Base-by-base conservation (phyloP, 441 rosid species). In the Kokia cookei region DNA sequence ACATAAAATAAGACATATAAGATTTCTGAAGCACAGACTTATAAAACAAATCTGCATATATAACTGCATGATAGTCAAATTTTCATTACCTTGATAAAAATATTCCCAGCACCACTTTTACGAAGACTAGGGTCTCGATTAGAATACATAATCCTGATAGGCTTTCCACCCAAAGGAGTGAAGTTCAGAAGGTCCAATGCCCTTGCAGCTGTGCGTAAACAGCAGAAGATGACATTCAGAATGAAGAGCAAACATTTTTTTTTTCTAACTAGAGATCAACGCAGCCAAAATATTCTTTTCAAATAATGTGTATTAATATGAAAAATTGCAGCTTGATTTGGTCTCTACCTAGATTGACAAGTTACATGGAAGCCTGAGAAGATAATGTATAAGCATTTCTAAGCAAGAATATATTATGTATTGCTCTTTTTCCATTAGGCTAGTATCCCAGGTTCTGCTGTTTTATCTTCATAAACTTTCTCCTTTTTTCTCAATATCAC, bases 91-190 rank as follows among this genome's bases (percentile, higher is more conserved):
- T 90, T 92, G 76, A 93, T 92, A 74, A 86, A 92, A 26, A 93
- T 91, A 80, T 93, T 92, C 48, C 97, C 96, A 8, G 92, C 68
- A 17, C 97, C 98, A 85, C 98, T 92, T 80, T 85, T 86, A 42
- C 97, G 92, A 67, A 85, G 69, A 69, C 88, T 92, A 4, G 98
- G 97, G 71, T 93, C 97, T 9, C 98, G 94, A 59, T 85, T 90
- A 57, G 96, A 93, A 78, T 89, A 89, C 96, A 89, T 90, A 60
- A 93, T 76, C 81, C 98, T 78, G 11, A 93, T 87, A 50, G 94
- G 86, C 71, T 77, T 90, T 45, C 93, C 98, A 86, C 90, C 87
- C 35, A 93, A 80, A 76, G 86, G 88, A 32, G 91, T 79, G 79
- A 84, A 93, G 77, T 93, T 93, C 75, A 93, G 85, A 74, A 86